Base-by-base conservation (phyloP, 345 rosid species). In the Euphorbia tirucalli region DNA sequence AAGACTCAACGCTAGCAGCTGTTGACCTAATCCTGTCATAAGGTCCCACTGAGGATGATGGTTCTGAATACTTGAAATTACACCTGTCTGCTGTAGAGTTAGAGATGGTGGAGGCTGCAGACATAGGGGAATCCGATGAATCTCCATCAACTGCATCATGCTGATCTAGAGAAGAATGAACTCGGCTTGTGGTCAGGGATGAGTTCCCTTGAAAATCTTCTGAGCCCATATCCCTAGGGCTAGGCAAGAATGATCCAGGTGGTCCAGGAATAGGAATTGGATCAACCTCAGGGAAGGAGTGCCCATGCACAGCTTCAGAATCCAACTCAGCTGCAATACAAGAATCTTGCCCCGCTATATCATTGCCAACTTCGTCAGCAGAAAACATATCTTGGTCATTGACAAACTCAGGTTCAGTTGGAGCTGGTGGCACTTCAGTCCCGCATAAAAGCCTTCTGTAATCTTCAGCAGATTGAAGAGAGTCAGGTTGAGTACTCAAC, bases 241-340 rank as follows among this genome's bases (percentile, higher is more conserved):
- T 94, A 0, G 98, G 97, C 82, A 94, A 82, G 83, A 90, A 92
- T 22, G 98, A 94, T 4, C 98, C 98, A 0, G 98, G 98, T 62
- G 98, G 98, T 55, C 98, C 98, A 15, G 98, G 98, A 61, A 94
- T 94, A 39, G 92, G 96, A 77, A 94, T 94, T 9, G 93, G 90
- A 81, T 94, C 98, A 73, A 94, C 91, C 78, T 90, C 97, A 37
- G 84, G 86, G 74, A 85, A 93, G 48, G 82, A 84, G 81, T 78
- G 83, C 71, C 81, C 85, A 73, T 79, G 74, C 41, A 79, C 85
- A 41, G 71, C 78, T 63, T 81, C 86, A 64, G 87, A 75, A 72
- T 80, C 86, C 77, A 81, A 68, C 66, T 82, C 85, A 73, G 77
- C 65, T 28, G 72, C 77, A 16, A 78, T 70, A 32, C 82, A 72